Conservation (phyloP, 2,329 filamentous ascomycete genomes). For the Colletotrichum sp. region DNA sequence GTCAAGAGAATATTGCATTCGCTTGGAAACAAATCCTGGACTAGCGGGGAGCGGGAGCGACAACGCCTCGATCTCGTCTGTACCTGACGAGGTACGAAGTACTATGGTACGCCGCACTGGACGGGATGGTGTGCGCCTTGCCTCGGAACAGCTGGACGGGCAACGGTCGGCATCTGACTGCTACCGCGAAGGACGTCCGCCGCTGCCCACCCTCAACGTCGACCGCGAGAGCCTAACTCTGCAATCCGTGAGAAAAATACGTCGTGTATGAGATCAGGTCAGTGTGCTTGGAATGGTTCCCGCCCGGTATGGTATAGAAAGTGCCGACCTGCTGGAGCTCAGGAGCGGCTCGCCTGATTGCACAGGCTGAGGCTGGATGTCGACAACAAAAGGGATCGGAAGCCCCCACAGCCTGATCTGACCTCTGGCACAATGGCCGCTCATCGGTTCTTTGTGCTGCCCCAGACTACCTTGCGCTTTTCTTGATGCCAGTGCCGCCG, state of each 20-base stretch:
- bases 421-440: neutral
- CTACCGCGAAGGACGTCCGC: neutral
- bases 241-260: neutral
- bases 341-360: neutral
- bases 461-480: neutral
- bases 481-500: neutral
- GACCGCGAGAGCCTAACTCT: neutral
- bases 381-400: neutral
- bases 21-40: neutral
- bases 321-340: neutral
- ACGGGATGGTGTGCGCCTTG: neutral
- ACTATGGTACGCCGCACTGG: neutral
- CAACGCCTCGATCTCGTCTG: constrained; percentile 1
- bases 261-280: neutral
- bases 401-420: neutral
- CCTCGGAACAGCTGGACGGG: constrained; percentile 7
- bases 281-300: neutral
- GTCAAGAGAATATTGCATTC: constrained; percentile 5
- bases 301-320: neutral
- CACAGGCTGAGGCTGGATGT: neutral
- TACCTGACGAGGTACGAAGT: neutral
- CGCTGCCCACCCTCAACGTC: neutral
- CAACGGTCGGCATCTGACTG: constrained; percentile 12
- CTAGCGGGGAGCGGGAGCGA: neutral
- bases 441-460: neutral